Base-by-base conservation (phyloP, 306 rosid genomes). In the Corylus avellana region DNA sequence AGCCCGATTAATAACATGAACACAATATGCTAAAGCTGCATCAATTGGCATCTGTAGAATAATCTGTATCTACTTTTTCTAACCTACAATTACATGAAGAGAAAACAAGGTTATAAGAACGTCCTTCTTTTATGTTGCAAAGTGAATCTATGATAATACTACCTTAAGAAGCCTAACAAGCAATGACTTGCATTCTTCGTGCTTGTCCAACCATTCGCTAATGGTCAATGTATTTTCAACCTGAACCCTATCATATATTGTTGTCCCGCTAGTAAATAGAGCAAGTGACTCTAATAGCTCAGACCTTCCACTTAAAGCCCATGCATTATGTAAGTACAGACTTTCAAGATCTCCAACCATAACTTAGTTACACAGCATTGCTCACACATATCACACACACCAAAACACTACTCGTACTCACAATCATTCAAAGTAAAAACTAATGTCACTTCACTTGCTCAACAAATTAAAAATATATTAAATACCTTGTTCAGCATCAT, bases 401-500 rank as follows among this genome's bases (percentile, higher is more conserved):
- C 72, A 67, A 39, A 67, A 18, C 27, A 13, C 18, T 67, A 39
- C 72, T 9, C 12, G 2, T 18, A 39, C 25, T 18, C 22, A 67
- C 72, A 18, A 67, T 67, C 27, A 17, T 42, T 44, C 51, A 67
- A 39, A 3, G 3, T 53, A 32, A 10, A 73, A 51, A 14, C 62
- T 25, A 49, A 48, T 53, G 7, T 48, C 25, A 53, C 8, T 73
- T 51, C 14, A n/a, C 29, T 48, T 53, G 7, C 9, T 32, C 2
- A 32, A 49, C 7, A 57, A 35, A 48, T 32, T 8, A 32, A 72
- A 53, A 72, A 22, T 4, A 53, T 10, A 46, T 62, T 47, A 73
- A 1, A 75, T 82, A 85, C 91, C 87, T 81, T 27, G 77, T 22
- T 85, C 70, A 67, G 10, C 22, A 20, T 57, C 82, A 72, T 58